A percentile compares a stretch with the other conserved stretches of the same genome.
Evolutionary conservation across 257 asterid species (phyloP).

Genomic region (Primulina eburnea): DNA sequence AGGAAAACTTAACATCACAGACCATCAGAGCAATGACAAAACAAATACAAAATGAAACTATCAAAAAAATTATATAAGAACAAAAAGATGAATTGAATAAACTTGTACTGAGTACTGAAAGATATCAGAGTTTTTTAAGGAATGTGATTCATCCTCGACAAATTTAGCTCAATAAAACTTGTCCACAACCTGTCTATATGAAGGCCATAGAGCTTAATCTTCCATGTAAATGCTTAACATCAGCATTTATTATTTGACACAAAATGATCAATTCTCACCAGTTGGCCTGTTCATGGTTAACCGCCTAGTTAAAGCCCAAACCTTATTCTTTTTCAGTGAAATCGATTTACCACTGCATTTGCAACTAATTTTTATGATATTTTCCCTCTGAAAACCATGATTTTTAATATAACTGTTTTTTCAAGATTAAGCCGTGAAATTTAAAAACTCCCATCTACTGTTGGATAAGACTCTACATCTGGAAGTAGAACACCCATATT

Average conservation of each 20-base stretch:
- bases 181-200: not conserved
- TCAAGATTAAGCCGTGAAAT: not conserved
- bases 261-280: not conserved
- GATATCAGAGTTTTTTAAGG: not conserved
- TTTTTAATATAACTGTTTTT: not conserved
- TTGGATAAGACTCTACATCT: slow-evolving; percentile 11
- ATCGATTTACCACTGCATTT: not conserved
- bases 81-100: not conserved
- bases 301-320: not conserved
- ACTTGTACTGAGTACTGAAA: not conserved
- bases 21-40: slow-evolving; percentile 16
- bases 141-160: no score
- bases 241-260: not conserved
- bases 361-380: no score
- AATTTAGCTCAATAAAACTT: not conserved
- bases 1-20: slow-evolving; percentile 17
- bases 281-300: not conserved
- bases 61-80: not conserved
- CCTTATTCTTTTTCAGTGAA: not conserved
- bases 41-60: slow-evolving; percentile 1
- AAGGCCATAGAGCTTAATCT: not conserved
- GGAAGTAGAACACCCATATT: not conserved
- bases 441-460: not conserved
- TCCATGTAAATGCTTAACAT: not conserved
- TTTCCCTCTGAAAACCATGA: no score